Conservation (phyloP, 2,329 filamentous ascomycete species). For the Ciborinia camelliae region DNA sequence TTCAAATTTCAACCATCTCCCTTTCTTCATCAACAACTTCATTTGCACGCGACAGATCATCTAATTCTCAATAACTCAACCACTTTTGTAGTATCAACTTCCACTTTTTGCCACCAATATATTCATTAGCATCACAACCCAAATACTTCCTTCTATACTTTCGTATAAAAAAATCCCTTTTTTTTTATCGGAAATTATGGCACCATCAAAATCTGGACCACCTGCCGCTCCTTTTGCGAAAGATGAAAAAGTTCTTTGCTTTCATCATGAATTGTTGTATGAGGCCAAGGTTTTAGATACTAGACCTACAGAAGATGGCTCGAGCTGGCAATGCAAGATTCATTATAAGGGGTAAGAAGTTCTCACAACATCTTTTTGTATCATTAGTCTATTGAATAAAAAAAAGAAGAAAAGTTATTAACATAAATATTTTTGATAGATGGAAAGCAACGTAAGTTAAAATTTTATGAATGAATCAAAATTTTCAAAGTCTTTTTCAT, state of each 20-base stretch:
- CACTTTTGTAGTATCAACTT: not conserved
- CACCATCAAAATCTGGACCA: slow-evolving; percentile 34
- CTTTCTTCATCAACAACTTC: not conserved
- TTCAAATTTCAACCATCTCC: slow-evolving; percentile 5
- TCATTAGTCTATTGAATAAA: not conserved
- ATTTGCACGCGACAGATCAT: not conserved
- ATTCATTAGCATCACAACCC: not conserved
- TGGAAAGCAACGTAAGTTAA: slow-evolving; percentile 90
- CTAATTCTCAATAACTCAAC: not conserved
- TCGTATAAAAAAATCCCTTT: not conserved
- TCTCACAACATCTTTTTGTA: not conserved
- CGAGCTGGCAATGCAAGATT: slow-evolving; percentile 78
- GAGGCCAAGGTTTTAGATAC: slow-evolving; percentile 93
- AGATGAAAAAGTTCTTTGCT: slow-evolving; percentile 94
- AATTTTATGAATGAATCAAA: slow-evolving; percentile 29
- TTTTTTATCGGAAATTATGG: slow-evolving; percentile 29
- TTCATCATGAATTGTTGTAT: slow-evolving; percentile 95
- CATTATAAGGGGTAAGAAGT: slow-evolving; percentile 73
- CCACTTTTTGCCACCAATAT: not conserved
- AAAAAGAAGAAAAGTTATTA: slow-evolving; percentile 4
- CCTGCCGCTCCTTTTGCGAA: slow-evolving; percentile 45
- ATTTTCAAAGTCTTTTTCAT: not conserved
- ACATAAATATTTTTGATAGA: slow-evolving; percentile 39
- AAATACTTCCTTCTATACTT: not conserved
- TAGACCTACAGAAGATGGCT: slow-evolving; percentile 61